Base-by-base conservation (phyloP, 306 rosid genomes). In the Sicyos edulis region DNA sequence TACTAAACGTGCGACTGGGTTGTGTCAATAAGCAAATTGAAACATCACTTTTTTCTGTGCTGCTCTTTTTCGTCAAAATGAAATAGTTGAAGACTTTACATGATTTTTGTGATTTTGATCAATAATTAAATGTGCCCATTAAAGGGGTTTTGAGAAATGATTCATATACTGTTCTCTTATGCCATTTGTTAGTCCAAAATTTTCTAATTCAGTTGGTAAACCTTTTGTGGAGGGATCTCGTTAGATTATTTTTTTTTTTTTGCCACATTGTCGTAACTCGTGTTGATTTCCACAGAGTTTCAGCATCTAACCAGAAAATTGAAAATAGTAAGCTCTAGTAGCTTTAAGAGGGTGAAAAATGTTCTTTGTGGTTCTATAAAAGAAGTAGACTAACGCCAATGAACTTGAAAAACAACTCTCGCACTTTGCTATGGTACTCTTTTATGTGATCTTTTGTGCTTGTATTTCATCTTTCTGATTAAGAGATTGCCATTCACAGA, bases 21-120 rank as follows among this genome's bases (percentile, higher is more conserved):
- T 69, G 73, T 69, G 22, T 69, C 58, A 69, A 69, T 69, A 69
- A 50, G 40, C 26, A 50, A 45, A 69, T 50, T 49, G 24, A 50
- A 21, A 7, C 45, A 24, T 69, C 13, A 3, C 7, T 47, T 22
- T 67, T 40, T 67, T 62, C 50, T 21, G 72, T 19, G 19, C 45
- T 49, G 44, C 73, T 16, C 57, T 13, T 68, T 68, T 68, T 22
- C 57, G 44, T 68, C 10, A 24, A 50, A 67, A 22, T 68, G 40
- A 66, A 13, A 2, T 7, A 21, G 42, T 22, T 67, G 37, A 21
- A 11, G 42, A 67, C 5, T 67, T 66, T 14, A 67, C 56, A 6
- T 45, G 54, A 47, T 68, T 67, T 6, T 7, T 22, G 15, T 50
- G 44, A 20, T 50, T 50, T 69, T 69, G 57, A 19, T 68, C 57